These are phyloP conservation scores for Durio zibethinus DNA, from an alignment of 345 rosid species.

Conservation along the genomic window DNA sequence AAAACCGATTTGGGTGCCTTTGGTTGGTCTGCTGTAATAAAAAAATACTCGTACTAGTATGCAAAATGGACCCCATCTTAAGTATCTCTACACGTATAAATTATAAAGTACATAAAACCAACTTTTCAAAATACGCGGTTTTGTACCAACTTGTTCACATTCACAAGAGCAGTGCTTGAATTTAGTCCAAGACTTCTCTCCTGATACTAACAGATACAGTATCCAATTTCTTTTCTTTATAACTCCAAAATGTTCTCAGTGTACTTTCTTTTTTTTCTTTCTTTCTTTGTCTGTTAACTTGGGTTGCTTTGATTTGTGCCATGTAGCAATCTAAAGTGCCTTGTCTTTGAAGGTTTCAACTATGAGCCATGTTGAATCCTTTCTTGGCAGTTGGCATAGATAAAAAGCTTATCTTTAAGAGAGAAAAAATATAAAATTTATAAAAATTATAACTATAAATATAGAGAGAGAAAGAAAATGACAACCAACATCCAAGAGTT, in stretches of 20 bases:
- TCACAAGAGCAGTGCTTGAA: neutral
- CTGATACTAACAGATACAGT: neutral
- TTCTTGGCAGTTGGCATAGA: conserved; percentile 7
- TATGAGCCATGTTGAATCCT: conserved; percentile 3
- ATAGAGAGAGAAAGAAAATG: conserved; percentile 17
- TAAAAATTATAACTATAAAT: neutral
- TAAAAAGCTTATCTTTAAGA: conserved; percentile 1
- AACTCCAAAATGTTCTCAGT: neutral
- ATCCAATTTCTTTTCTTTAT: neutral
- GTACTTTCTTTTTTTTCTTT: neutral
- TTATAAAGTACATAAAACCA: neutral
- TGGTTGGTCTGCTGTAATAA: neutral
- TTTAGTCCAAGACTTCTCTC: neutral
- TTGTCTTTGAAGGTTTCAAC: conserved; percentile 46
- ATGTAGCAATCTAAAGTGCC: conserved; percentile 7
- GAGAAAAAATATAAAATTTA: conserved; percentile 4
- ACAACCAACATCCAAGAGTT: conserved; percentile 23
- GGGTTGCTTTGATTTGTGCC: conserved; percentile 19
- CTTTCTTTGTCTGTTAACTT: conserved; percentile 5
- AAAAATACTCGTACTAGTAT: neutral
- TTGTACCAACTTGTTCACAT: neutral
- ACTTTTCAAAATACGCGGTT: neutral
- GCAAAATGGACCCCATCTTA: neutral
- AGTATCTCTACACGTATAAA: neutral
- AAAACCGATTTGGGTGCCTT: neutral